A percentile compares a stretch with the other conserved stretches of the same genome.
phyloP scores from a whole-genome alignment of 768 basidiomycete genomes.

The Suillus variegatus region DNA sequence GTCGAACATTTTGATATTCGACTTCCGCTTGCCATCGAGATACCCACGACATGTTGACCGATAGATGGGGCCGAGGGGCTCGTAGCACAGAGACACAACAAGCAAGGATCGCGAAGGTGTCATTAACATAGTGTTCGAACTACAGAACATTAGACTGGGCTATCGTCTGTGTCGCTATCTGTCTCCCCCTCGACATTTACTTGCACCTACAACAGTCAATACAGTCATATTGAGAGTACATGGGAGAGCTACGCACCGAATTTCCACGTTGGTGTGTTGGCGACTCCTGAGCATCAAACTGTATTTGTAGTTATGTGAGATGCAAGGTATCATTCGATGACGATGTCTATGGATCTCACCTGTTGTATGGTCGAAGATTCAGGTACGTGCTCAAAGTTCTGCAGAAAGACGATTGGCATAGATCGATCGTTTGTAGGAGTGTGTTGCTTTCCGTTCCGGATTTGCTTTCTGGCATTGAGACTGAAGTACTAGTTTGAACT shows the following conservation, averaged over 20 bases:
- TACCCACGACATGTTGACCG: no score
- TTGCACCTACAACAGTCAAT: slow-evolving; percentile 14
- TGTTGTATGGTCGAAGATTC: not conserved
- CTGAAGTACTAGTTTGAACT: slow-evolving; percentile 11
- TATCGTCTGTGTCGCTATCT: not conserved
- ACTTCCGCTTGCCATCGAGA: no score
- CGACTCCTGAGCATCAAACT: no score
- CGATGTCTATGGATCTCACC: not conserved
- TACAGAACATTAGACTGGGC: not conserved
- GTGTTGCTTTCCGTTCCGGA: slow-evolving; percentile 8
- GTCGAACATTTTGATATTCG: no score
- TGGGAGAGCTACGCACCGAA: slow-evolving; percentile 14
- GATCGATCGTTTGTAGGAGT: not conserved
- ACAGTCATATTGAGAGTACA: not conserved
- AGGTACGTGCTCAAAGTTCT: not conserved
- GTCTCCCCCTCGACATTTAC: slow-evolving; percentile 15
- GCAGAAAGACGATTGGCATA: slow-evolving; percentile 8
- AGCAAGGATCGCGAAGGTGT: not conserved
- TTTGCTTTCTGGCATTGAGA: slow-evolving; percentile 20
- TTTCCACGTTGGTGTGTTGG: no score
- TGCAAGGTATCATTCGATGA: no score
- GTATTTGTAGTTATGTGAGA: no score
- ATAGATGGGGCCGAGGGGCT: no score
- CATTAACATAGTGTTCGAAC: not conserved
- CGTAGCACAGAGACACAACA: no score